These are phyloP conservation scores for Perilla frutescens DNA, from an alignment of 257 asterid species.

Conservation along the genomic window DNA sequence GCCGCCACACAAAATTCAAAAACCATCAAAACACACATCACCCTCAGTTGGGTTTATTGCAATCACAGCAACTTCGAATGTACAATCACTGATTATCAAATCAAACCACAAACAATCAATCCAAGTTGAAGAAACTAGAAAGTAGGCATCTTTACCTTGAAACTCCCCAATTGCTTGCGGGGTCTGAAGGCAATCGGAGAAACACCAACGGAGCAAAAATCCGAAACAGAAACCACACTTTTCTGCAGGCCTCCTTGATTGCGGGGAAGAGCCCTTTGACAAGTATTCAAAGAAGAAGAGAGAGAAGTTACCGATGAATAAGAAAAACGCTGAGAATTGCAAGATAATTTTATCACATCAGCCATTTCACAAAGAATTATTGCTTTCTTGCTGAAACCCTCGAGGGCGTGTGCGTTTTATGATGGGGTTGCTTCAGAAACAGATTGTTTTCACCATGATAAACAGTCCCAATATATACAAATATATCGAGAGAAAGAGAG, in stretches of 20 bases:
- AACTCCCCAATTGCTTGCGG: slow-evolving; percentile 50
- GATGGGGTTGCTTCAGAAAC: slow-evolving; percentile 19
- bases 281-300: slow-evolving; percentile 55
- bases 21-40: background rate
- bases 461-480: slow-evolving; percentile 18
- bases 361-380: slow-evolving; percentile 55
- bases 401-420: background rate
- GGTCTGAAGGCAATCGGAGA: slow-evolving; percentile 50
- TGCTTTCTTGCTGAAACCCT: background rate
- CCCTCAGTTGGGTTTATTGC: background rate
- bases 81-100: background rate
- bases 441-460: background rate
- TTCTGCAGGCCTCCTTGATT: slow-evolving; percentile 45
- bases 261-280: slow-evolving; percentile 47
- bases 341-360: slow-evolving; percentile 54
- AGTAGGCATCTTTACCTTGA: slow-evolving; percentile 59
- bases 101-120: background rate
- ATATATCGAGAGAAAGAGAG: background rate
- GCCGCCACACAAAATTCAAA: background rate
- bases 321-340: slow-evolving; percentile 56
- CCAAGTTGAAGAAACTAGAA: slow-evolving; percentile 28
- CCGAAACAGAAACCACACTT: slow-evolving; percentile 52
- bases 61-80: background rate
- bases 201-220: slow-evolving; percentile 42
- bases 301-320: slow-evolving; percentile 56